Percentiles rank a stretch among this genome's conserved stretches.
phyloP scores from a whole-genome alignment of 2,329 filamentous ascomycete species.

The Neonectria sp. region DNA sequence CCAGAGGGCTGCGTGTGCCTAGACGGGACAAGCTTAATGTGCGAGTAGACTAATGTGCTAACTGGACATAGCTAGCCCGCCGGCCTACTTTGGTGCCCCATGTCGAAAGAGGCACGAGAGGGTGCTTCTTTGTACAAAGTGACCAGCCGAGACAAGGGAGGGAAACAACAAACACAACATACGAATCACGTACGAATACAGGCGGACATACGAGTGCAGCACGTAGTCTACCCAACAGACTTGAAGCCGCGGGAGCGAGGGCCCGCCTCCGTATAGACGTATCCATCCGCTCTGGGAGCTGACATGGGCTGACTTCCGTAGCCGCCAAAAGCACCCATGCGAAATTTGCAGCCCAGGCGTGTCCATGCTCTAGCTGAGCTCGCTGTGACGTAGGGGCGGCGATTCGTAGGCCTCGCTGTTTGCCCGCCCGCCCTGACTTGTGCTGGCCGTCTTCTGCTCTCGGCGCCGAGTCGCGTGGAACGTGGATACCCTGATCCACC shows the following conservation, averaged over 20 bases:
- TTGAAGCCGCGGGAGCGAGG: conserved; percentile 13
- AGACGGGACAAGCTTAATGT: conserved; percentile 32
- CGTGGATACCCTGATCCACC: conserved; percentile 17
- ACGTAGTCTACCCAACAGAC: neutral
- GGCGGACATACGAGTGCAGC: neutral
- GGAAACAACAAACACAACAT: neutral
- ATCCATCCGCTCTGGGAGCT: neutral
- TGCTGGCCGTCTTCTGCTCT: neutral
- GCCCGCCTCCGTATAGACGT: neutral
- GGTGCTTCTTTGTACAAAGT: neutral
- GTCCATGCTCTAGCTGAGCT: conserved; percentile 15
- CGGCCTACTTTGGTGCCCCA: conserved; percentile 1
- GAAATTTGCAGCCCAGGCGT: conserved; percentile 6
- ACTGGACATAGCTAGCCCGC: conserved; percentile 16
- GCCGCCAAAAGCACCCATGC: conserved; percentile 14
- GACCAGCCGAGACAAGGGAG: neutral
- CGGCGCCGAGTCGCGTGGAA: conserved; percentile 25
- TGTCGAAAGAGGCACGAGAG: conserved; percentile 9
- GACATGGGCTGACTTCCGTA: conserved; percentile 24
- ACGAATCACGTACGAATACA: neutral
- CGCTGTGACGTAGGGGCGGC: conserved; percentile 31
- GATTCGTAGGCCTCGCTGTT: neutral
- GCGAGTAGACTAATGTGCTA: conserved; percentile 15
- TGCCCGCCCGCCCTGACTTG: neutral
- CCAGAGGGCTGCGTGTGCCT: conserved; percentile 18